phyloP scores from a whole-genome alignment of 192 early-diverging fungal genomes.

The Linnemannia elongata region DNA sequence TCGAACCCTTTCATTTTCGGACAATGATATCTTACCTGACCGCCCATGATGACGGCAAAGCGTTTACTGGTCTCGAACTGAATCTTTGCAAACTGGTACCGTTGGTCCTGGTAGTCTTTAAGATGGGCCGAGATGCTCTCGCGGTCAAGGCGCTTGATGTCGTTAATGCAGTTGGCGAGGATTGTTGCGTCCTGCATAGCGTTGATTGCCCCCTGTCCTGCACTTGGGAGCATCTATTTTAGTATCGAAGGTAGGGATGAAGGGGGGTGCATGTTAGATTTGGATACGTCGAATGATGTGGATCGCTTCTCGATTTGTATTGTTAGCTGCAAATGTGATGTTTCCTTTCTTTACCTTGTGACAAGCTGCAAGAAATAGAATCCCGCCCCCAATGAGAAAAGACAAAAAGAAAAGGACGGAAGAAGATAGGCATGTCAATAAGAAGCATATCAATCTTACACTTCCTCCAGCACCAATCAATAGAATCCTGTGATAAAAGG shows the following conservation, averaged over 20 bases:
- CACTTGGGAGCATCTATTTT: conserved; percentile 37
- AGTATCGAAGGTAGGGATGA: no score
- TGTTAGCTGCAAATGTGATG: no score
- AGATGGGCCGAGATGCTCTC: conserved; percentile 2
- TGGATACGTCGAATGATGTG: no score
- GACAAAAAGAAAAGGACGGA: neutral
- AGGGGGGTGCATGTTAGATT: no score
- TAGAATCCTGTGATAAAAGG: neutral
- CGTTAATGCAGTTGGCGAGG: conserved; percentile 46
- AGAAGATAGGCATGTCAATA: neutral
- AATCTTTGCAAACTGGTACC: conserved; percentile 15
- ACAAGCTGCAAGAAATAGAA: conserved; percentile 16
- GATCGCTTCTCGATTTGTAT: no score
- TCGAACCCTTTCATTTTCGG: no score
- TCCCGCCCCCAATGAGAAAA: no score
- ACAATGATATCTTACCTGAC: conserved; percentile 7
- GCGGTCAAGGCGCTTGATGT: neutral
- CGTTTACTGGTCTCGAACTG: conserved; percentile 35
- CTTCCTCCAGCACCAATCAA: neutral
- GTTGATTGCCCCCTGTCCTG: conserved; percentile 43
- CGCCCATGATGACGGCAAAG: conserved; percentile 36
- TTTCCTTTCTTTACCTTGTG: conserved; percentile 22
- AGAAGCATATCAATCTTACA: neutral
- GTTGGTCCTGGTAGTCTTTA: conserved; percentile 25
- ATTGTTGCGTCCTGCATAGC: conserved; percentile 48